Evolutionary conservation across 495 filamentous ascomycete genomes (phyloP), one percentile per base, ranked within the genome.

Genomic region (Aspergillus kassunensis): DNA sequence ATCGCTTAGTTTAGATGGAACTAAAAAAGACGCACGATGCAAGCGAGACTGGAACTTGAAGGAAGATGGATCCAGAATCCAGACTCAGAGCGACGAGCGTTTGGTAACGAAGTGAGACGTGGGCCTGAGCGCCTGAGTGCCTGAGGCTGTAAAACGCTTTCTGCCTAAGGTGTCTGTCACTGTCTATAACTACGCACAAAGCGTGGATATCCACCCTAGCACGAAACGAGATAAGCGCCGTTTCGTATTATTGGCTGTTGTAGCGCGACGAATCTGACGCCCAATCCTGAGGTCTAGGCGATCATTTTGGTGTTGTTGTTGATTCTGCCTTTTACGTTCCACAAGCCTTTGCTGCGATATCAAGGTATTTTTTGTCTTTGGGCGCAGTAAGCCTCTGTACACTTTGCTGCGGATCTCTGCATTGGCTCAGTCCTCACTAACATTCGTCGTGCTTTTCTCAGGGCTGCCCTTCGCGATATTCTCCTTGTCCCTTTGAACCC

Each of bases 41-140:
- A 27, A 9, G 24, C 24, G 24, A 27, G 24, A 27, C 24, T 27
- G 24, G n/a, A n/a, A n/a, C 24, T 27, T 27, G 24, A 27, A 27
- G 24, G 25, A 60, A 57, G 58, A 63, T 29, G 39, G 36, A 36
- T 43, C 44, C 48, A 47, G 54, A n/a, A n/a, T n/a, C n/a, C n/a
- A n/a, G n/a, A n/a, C n/a, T n/a, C n/a, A n/a, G n/a, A n/a, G n/a
- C n/a, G n/a, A n/a, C n/a, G n/a, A 45, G 44, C 39, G 24, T 49
- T 68, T 64, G 59, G 54, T 67, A 70, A 63, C 56, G 52, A 68
- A 66, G 65, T 68, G 64, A 67, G 70, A 61, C 63, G 50, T 12
- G n/a, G 15, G 16, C 9, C 9, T 15, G 36, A 20, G 16, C n/a
- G 44, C 44, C 44, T 48, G 31, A 37, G 44, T 33, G 67, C 70